Conservation (phyloP, 352 stramenopile species). For the Aphanomyces astaci region DNA sequence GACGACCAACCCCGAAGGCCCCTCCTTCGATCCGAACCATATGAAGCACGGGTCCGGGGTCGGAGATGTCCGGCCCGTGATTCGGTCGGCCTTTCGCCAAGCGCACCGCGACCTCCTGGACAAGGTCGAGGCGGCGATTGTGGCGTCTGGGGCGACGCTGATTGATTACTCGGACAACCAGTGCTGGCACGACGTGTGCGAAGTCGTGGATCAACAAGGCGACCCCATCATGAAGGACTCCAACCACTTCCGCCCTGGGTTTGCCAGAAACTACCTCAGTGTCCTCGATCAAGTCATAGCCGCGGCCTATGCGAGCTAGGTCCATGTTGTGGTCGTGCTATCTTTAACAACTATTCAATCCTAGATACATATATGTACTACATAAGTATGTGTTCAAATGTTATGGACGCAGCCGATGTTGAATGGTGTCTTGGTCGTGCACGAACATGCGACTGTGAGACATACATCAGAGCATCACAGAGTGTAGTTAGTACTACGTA, state of each 20-base stretch:
- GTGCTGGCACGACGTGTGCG: conserved; percentile 17
- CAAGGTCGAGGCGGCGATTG: background rate
- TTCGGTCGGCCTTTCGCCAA: background rate
- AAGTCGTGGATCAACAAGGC: conserved; percentile 7
- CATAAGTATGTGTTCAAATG: no score
- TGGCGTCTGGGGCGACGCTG: background rate
- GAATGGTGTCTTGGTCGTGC: no score
- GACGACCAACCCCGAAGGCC: conserved; percentile 12
- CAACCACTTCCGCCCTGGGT: conserved; percentile 10
- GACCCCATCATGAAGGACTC: conserved; percentile 18
- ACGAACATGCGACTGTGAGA: no score
- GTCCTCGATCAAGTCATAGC: conserved; percentile 6
- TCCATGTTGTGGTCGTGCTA: background rate
- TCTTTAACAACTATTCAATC: no score
- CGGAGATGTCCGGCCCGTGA: background rate
- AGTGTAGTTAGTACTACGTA: no score
- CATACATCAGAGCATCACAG: no score
- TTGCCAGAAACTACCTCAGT: background rate
- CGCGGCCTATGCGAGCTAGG: background rate
- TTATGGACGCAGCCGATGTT: no score
- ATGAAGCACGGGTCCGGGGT: conserved; percentile 1
- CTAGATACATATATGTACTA: no score
- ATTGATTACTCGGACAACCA: conserved; percentile 21
- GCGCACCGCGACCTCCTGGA: background rate
- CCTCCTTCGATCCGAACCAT: conserved; percentile 7